Evolutionary conservation across 2,329 filamentous ascomycete species (phyloP).

Genomic region (Purpureocillium takamizusanense): DNA sequence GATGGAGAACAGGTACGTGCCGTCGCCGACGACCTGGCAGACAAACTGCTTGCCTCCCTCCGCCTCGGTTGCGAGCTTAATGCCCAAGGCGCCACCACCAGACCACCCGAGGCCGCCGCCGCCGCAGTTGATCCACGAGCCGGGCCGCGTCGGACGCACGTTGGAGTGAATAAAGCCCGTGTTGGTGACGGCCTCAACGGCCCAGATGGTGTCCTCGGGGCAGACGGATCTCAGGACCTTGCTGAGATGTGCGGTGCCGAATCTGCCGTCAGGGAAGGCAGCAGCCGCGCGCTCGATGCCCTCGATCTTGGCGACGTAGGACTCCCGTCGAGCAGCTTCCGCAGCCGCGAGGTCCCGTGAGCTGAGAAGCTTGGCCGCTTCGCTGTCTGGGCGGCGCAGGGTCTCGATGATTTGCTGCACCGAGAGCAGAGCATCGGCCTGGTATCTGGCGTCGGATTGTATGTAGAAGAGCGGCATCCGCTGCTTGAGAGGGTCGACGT

Average conservation of each 20-base stretch:
- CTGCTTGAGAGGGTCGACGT: conserved; percentile 53
- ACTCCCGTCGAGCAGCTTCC: conserved; percentile 39
- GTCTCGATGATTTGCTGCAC: conserved; percentile 58
- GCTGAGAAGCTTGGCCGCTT: conserved; percentile 21
- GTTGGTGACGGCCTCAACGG: conserved; percentile 66
- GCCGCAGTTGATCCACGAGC: conserved; percentile 68
- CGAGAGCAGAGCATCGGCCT: conserved; percentile 50
- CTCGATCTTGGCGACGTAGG: conserved; percentile 47
- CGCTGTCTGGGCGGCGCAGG: conserved; percentile 31
- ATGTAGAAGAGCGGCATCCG: conserved; percentile 64
- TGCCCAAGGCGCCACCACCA: conserved; percentile 60
- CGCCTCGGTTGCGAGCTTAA: conserved; percentile 52
- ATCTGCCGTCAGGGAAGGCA: conserved; percentile 45
- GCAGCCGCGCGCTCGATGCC: conserved; percentile 43
- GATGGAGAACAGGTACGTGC: conserved; percentile 37
- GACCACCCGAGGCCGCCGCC: conserved; percentile 70
- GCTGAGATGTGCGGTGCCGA: conserved; percentile 21
- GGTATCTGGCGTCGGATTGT: conserved; percentile 50
- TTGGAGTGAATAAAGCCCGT: conserved; percentile 56
- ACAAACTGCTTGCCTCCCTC: conserved; percentile 32
- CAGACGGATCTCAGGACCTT: conserved; percentile 8
- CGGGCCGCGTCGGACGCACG: conserved; percentile 53
- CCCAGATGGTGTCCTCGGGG: conserved; percentile 50
- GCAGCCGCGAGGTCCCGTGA: conserved; percentile 12
- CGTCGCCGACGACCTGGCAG: conserved; percentile 39